phyloP scores from a whole-genome alignment of 805 yeast genomes.

The Nakazawaea populi region DNA sequence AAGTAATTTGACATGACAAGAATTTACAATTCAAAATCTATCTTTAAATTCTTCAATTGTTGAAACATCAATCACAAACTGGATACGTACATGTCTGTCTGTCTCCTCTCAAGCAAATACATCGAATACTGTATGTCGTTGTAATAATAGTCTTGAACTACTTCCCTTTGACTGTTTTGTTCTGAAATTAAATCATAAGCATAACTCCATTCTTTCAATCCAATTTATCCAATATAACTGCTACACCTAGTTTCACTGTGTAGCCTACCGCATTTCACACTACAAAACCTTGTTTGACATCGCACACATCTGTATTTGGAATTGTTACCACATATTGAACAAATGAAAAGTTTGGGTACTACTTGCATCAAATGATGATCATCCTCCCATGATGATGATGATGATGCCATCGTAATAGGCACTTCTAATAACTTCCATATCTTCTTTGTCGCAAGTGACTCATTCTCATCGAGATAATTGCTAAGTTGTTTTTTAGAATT shows the following conservation, averaged over 20 bases:
- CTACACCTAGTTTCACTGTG: conserved; percentile 40
- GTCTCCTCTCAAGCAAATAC: too few relatives aligned
- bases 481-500: conserved; percentile 33
- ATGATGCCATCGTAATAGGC: neutral
- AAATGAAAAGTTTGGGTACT: conserved; percentile 28
- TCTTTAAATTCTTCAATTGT: too few relatives aligned
- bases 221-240: conserved; percentile 16
- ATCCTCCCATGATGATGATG: conserved; percentile 19
- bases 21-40: too few relatives aligned
- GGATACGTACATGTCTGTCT: too few relatives aligned
- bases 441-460: conserved; percentile 17
- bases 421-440: conserved; percentile 24
- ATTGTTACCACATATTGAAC: conserved; percentile 40
- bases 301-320: conserved; percentile 34
- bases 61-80: too few relatives aligned
- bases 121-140: too few relatives aligned
- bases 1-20: too few relatives aligned
- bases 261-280: conserved; percentile 31
- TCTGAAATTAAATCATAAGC: too few relatives aligned
- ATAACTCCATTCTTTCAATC: neutral
- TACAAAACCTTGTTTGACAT: conserved; percentile 36
- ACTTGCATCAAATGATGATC: conserved; percentile 16
- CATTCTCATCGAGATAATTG: conserved; percentile 37
- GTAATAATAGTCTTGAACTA: too few relatives aligned
- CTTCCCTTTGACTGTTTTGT: too few relatives aligned